phyloP scores from a whole-genome alignment of 306 rosid genomes.

The Medicago ruthenica region DNA sequence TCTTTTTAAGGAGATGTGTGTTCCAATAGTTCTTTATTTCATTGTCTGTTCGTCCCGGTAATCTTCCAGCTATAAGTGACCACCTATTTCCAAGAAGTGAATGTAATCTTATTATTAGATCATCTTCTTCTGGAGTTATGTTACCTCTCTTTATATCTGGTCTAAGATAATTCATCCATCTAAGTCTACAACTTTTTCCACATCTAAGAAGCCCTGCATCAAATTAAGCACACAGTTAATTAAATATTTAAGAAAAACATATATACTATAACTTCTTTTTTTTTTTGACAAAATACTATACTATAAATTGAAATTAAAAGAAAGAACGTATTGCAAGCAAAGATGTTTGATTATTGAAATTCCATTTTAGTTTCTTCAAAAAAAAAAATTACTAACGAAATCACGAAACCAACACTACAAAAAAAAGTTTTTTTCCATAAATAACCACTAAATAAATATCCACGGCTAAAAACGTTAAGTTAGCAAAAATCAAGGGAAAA shows the following conservation, averaged over 20 bases:
- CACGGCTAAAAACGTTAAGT: no score
- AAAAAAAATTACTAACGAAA: no score
- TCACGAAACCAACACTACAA: no score
- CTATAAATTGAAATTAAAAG: no score
- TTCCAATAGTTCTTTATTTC: slow-evolving; percentile 92
- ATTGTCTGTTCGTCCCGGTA: slow-evolving; percentile 86
- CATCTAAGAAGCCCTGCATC: slow-evolving; percentile 80
- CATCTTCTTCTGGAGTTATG: slow-evolving; percentile 79
- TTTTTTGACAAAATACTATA: no score
- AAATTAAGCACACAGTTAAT: not conserved
- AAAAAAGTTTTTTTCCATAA: no score
- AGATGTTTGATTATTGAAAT: no score
- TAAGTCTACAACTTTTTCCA: slow-evolving; percentile 84
- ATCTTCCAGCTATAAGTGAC: slow-evolving; percentile 87
- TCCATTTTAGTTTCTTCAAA: no score
- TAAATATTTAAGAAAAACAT: not conserved
- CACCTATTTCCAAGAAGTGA: slow-evolving; percentile 83
- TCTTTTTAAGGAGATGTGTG: slow-evolving; percentile 70
- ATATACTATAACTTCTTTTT: not conserved
- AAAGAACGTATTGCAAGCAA: no score
- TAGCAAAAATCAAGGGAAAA: no score
- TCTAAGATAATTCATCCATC: slow-evolving; percentile 92
- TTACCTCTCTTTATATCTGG: slow-evolving; percentile 91
- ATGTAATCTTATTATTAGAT: slow-evolving; percentile 76
- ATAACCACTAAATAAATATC: no score